Base-by-base conservation (phyloP, 1,284 basidiomycete genomes). In the Ceratobasidium theobromae region DNA sequence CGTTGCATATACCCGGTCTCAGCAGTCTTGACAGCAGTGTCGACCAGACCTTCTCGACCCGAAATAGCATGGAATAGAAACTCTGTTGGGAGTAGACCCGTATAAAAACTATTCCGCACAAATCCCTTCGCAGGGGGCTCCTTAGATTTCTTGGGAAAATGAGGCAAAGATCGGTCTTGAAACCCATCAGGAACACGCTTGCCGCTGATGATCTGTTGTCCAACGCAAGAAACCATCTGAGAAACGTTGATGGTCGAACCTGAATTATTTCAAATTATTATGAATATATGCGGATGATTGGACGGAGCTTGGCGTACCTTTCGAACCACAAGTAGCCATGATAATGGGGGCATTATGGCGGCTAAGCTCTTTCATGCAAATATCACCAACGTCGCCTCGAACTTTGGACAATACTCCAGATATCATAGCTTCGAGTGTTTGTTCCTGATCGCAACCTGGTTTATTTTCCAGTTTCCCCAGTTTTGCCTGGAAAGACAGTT, bases 1-100 rank as follows among this genome's bases (percentile, higher is more conserved):
- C 97, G 87, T 74, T 96, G 93, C 96, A 99, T 99, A 80, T 99
- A 99, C 45, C 97, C 97, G 1, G 97, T 99, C 78, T 99, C 97
- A 18, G 97, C 97, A 0, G 97, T 99, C 80, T 99, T 99, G 77
- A 99, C 97, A 25, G 97, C 97, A 0, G 97, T 99, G 79, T 99
- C 97, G 74, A 99, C 96, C 49, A 99, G 79, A 79, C 97, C 97
- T 80, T 99, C 97, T 75, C 97, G 89, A 71, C 97, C 97, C 23
- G 96, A 98, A 73, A 99, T 98, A 68, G 95, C 97, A 79, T 99
- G 97, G 82, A 99, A 99, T 65, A 99, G 77, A 79, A 99, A 99
- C 75, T 99, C 97, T 11, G 96, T 96, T 0, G 97, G 93, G 0
- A 86, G 83, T n/a, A 99, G 80, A 35, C 97, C 97, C 5, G 89